Conservation (phyloP, 768 basidiomycete genomes). For the Aureoboletus auriporus region DNA sequence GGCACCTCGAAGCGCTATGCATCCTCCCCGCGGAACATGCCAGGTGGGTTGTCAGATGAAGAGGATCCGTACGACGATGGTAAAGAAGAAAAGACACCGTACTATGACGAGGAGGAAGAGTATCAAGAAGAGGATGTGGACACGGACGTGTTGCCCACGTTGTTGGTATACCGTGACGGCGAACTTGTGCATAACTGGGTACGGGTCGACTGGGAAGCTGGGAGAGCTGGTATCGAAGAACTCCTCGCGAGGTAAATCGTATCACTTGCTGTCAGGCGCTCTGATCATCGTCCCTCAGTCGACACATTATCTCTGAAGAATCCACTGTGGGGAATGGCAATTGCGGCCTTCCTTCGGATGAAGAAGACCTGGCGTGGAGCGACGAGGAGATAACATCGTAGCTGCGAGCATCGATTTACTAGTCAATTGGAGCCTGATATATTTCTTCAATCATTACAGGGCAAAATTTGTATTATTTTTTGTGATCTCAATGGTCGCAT, state of each 20-base stretch:
- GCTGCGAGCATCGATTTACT: background rate
- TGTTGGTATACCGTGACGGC: conserved; percentile 75
- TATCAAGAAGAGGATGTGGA: conserved; percentile 64
- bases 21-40: conserved; percentile 14
- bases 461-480: background rate
- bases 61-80: conserved; percentile 47
- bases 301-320: conserved; percentile 22
- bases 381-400: conserved; percentile 40
- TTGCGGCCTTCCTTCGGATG: conserved; percentile 45
- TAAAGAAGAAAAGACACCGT: conserved; percentile 24
- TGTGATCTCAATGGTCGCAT: too few species aligned
- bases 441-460: background rate
- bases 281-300: conserved; percentile 10
- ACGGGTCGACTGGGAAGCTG: conserved; percentile 83
- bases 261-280: background rate
- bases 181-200: conserved; percentile 89
- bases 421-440: too few species aligned
- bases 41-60: conserved; percentile 29
- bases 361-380: conserved; percentile 51
- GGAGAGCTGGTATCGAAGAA: conserved; percentile 62
- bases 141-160: conserved; percentile 73
- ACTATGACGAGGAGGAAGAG: conserved; percentile 40
- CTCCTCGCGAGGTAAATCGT: conserved; percentile 52
- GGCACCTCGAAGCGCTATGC: conserved; percentile 10
- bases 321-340: conserved; percentile 32